phyloP scores from a whole-genome alignment of 1,284 basidiomycete species.

The Pyrrhoderma noxium region DNA sequence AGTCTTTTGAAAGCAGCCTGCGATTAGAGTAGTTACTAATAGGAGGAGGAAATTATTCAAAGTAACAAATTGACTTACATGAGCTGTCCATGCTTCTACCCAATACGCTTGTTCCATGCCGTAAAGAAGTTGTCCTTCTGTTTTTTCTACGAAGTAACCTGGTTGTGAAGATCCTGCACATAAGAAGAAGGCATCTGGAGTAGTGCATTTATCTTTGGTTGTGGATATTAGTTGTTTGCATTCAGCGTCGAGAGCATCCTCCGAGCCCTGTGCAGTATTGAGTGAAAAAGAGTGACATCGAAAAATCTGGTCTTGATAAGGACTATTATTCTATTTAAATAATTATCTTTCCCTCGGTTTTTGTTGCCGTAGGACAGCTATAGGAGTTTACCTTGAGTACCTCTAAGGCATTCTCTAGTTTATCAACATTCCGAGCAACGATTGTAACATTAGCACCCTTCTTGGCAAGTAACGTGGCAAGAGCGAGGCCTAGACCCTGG shows the following conservation, averaged over 20 bases:
- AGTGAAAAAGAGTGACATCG: conserved; percentile 59
- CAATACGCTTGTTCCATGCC: conserved; percentile 64
- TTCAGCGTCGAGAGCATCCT: conserved; percentile 55
- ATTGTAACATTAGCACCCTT: conserved; percentile 78
- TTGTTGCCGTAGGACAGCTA: neutral
- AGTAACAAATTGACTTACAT: conserved; percentile 23
- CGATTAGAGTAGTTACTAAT: too few species aligned
- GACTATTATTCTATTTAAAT: conserved; percentile 34
- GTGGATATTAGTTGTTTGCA: conserved; percentile 34
- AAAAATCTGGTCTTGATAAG: conserved; percentile 49
- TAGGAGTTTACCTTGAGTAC: conserved; percentile 50
- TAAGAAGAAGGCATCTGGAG: conserved; percentile 71
- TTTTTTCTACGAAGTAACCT: conserved; percentile 66
- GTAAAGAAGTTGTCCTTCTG: conserved; percentile 47
- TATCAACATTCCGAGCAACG: conserved; percentile 63
- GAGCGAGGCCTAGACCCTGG: conserved; percentile 68
- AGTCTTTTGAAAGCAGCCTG: conserved; percentile 61
- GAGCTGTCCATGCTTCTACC: conserved; percentile 72
- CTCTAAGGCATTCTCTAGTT: conserved; percentile 50
- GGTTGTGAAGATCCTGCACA: conserved; percentile 71
- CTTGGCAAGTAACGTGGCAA: conserved; percentile 62
- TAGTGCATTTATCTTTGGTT: conserved; percentile 31
- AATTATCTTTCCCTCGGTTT: neutral
- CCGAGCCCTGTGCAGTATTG: conserved; percentile 40
- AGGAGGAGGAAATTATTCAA: neutral